Percentiles rank a stretch among this genome's conserved stretches.
Evolutionary conservation across 2,329 filamentous ascomycete genomes (phyloP).

Genomic region (Ophiostoma sp.): DNA sequence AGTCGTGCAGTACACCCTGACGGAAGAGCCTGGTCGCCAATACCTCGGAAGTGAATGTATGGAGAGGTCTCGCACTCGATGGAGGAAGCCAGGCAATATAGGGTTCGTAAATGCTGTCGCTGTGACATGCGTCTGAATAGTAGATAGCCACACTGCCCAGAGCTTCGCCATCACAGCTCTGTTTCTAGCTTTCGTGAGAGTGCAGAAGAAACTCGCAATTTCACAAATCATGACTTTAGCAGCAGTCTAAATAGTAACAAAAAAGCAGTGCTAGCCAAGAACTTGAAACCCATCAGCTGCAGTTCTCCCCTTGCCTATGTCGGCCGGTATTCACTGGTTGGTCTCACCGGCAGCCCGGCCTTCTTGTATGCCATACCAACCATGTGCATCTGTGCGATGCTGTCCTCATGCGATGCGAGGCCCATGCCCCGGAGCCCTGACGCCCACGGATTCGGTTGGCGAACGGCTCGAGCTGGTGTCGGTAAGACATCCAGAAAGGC

Average conservation of each 20-base stretch:
- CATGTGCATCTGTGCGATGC: slow-evolving; percentile 41
- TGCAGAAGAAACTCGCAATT: no score
- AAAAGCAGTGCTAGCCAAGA: not conserved
- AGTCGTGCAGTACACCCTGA: not conserved
- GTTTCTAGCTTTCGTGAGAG: no score
- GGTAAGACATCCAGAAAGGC: slow-evolving; percentile 41
- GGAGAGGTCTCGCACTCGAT: not conserved
- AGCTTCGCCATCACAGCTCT: not conserved
- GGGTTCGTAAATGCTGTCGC: not conserved
- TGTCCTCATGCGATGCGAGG: slow-evolving; percentile 38
- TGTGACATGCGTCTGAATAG: not conserved
- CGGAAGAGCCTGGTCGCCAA: not conserved
- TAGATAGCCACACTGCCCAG: not conserved
- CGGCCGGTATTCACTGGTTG: slow-evolving; percentile 4
- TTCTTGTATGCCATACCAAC: slow-evolving; percentile 45
- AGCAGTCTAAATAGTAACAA: no score
- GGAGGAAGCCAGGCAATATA: not conserved
- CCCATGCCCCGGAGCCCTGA: slow-evolving; percentile 36
- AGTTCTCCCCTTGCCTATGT: not conserved
- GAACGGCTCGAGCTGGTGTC: slow-evolving; percentile 46
- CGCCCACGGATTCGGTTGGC: slow-evolving; percentile 41
- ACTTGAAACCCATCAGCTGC: no score
- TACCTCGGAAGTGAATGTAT: not conserved
- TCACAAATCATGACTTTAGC: no score
- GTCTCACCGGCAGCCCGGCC: slow-evolving; percentile 29